Conservation (phyloP, 257 asterid genomes). For the Galeopsis tetrahit region DNA sequence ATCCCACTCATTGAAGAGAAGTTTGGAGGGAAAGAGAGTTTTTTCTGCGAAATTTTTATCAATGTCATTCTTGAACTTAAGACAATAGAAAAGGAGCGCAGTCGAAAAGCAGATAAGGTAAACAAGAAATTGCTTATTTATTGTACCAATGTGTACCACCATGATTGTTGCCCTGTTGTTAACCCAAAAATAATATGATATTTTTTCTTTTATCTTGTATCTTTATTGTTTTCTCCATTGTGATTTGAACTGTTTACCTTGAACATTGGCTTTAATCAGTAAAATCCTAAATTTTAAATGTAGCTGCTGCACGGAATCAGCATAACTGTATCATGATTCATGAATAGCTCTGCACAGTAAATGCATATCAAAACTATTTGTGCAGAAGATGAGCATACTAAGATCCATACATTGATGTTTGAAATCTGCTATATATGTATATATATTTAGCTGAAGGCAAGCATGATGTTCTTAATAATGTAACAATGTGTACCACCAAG, state of each 20-base stretch:
- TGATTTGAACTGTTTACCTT: not conserved
- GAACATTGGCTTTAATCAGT: too few relatives aligned
- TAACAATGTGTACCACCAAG: too few relatives aligned
- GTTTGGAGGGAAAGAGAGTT: slow-evolving; percentile 70
- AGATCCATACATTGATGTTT: too few relatives aligned
- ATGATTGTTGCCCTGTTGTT: not conserved
- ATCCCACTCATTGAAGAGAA: slow-evolving; percentile 67
- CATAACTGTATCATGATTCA: too few relatives aligned
- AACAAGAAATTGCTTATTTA: too few relatives aligned
- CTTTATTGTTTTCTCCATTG: not conserved
- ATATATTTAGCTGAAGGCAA: too few relatives aligned
- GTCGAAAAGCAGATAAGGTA: slow-evolving; percentile 89
- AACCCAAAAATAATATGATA: not conserved
- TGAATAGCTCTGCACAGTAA: not conserved
- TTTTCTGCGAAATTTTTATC: slow-evolving; percentile 65
- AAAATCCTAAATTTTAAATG: not conserved
- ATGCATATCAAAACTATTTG: not conserved
- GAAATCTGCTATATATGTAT: too few relatives aligned
- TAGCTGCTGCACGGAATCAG: not conserved
- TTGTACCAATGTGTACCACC: too few relatives aligned
- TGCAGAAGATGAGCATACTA: not conserved
- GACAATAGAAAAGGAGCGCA: slow-evolving; percentile 81
- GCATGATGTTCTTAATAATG: too few relatives aligned
- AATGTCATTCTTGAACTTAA: slow-evolving; percentile 60
- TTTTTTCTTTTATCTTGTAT: too few relatives aligned